These are phyloP conservation scores for Bisporella sp. DNA, from an alignment of 2,329 filamentous ascomycete genomes.

Conservation along the genomic window DNA sequence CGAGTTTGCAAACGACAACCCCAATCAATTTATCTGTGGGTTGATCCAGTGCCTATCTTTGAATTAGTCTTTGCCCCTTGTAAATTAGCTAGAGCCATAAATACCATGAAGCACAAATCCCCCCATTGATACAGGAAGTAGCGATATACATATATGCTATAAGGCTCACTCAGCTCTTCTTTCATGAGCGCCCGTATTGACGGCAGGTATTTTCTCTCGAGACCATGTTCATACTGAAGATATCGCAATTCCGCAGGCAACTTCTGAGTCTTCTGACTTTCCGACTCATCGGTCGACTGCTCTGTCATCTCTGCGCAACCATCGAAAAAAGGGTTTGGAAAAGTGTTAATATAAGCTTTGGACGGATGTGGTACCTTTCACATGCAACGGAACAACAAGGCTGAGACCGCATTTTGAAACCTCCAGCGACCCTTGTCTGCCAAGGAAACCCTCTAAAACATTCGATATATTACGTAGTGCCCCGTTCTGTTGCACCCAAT, in stretches of 20 bases:
- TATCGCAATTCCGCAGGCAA: conserved; percentile 46
- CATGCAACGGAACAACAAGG: too few species aligned
- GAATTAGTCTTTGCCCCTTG: background rate
- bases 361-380: too few species aligned
- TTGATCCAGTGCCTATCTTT: conserved; percentile 49
- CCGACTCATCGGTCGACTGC: too few species aligned
- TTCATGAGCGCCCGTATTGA: conserved; percentile 90
- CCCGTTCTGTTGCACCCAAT: too few species aligned
- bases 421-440: too few species aligned
- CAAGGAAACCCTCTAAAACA: too few species aligned
- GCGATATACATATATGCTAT: conserved; percentile 98
- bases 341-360: too few species aligned
- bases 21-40: conserved; percentile 64
- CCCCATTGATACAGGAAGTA: conserved; percentile 99
- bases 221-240: conserved; percentile 53
- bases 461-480: too few species aligned
- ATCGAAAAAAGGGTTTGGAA: too few species aligned
- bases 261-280: background rate
- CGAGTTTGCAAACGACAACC: conserved; percentile 91
- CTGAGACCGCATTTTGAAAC: too few species aligned
- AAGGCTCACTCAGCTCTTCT: conserved; percentile 93
- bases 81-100: background rate
- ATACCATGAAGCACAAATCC: conserved; percentile 90
- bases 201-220: conserved; percentile 63
- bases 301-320: too few species aligned